These are phyloP conservation scores for Cordyceps farinosa DNA, from an alignment of 2,329 filamentous ascomycete genomes.

Conservation along the genomic window DNA sequence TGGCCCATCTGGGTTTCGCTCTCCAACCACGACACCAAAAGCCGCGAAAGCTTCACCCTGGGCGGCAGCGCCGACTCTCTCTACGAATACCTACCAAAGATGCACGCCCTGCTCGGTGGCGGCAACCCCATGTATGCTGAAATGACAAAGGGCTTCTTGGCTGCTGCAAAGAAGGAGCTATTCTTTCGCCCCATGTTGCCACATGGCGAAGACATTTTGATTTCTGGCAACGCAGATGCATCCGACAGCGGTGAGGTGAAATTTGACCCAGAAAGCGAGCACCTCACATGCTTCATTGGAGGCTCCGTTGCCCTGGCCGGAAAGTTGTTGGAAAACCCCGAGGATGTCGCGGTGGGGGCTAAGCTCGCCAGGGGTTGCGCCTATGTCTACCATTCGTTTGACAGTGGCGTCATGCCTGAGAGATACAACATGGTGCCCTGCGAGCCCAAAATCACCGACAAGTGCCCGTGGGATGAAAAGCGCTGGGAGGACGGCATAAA, in stretches of 20 bases:
- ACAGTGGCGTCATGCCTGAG: slow-evolving; percentile 52
- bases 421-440: slow-evolving; percentile 43
- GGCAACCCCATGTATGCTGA: slow-evolving; percentile 47
- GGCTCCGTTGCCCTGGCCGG: slow-evolving; percentile 49
- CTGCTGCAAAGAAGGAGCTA: slow-evolving; percentile 51
- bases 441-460: slow-evolving; percentile 26
- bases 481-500: slow-evolving; percentile 23
- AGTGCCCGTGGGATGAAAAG: slow-evolving; percentile 32
- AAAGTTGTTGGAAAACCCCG: slow-evolving; percentile 38
- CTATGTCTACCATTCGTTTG: slow-evolving; percentile 47
- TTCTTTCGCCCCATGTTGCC: slow-evolving; percentile 61
- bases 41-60: slow-evolving; percentile 30
- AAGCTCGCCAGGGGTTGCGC: slow-evolving; percentile 50
- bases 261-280: slow-evolving; percentile 36
- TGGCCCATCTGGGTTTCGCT: slow-evolving; percentile 66
- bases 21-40: slow-evolving; percentile 44
- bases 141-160: slow-evolving; percentile 51
- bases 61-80: slow-evolving; percentile 41
- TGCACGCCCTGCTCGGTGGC: slow-evolving; percentile 55
- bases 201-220: slow-evolving; percentile 49
- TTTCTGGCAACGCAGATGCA: slow-evolving; percentile 42
- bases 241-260: slow-evolving; percentile 22
- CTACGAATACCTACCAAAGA: slow-evolving; percentile 41
- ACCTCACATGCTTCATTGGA: slow-evolving; percentile 50
- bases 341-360: slow-evolving; percentile 41